phyloP scores from a whole-genome alignment of 2,329 filamentous ascomycete species.

The Aspergillus ruber region DNA sequence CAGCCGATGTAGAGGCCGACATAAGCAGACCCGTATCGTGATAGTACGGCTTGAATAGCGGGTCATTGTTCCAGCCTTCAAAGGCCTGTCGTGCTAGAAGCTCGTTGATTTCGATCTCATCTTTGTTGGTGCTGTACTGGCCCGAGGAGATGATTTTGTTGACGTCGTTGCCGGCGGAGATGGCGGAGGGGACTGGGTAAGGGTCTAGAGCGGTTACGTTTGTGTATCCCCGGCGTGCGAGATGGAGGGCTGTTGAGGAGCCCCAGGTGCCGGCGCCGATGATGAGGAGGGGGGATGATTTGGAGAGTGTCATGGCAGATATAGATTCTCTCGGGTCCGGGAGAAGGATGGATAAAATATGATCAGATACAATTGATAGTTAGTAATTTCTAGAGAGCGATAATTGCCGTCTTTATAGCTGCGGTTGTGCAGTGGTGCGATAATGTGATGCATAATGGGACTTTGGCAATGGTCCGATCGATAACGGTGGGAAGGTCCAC shows the following conservation, averaged over 20 bases:
- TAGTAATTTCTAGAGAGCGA: not conserved
- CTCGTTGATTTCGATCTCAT: conserved; percentile 16
- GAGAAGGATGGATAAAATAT: too few relatives aligned
- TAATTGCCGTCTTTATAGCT: not conserved
- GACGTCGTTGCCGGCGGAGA: conserved; percentile 43
- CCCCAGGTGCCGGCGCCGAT: conserved; percentile 46
- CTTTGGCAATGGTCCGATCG: not conserved
- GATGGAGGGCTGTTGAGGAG: conserved; percentile 43
- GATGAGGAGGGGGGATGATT: conserved; percentile 31
- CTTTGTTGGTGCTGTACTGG: conserved; percentile 27
- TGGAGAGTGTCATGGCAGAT: conserved; percentile 9
- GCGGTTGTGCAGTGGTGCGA: not conserved
- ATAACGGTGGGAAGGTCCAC: conserved; percentile 6
- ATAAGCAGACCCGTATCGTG: conserved; percentile 41
- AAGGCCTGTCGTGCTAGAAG: conserved; percentile 27
- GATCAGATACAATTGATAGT: too few relatives aligned
- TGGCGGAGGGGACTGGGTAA: conserved; percentile 42
- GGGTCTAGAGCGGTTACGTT: conserved; percentile 45
- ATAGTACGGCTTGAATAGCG: conserved; percentile 40
- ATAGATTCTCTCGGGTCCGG: not conserved
- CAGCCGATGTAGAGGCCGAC: conserved; percentile 36
- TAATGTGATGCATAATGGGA: not conserved
- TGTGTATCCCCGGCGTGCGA: conserved; percentile 39
- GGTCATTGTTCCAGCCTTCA: conserved; percentile 40
- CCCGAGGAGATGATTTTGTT: conserved; percentile 41